Conservation (phyloP, 129 eudicot species). For the Arctium lappa region DNA sequence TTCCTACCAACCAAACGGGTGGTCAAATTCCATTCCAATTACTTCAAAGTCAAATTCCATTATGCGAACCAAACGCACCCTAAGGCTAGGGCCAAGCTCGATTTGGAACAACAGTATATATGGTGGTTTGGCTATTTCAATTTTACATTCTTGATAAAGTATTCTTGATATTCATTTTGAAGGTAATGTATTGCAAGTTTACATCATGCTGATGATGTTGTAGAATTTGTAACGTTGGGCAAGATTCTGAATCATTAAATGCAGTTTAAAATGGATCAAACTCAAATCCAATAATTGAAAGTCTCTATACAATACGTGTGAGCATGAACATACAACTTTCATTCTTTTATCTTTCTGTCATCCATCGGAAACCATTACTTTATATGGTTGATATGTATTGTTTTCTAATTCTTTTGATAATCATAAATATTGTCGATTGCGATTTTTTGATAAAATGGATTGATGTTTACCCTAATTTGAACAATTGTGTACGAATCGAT, state of each 20-base stretch:
- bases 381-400: constrained; percentile 5
- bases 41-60: too few relatives aligned
- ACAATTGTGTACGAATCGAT: constrained; percentile 6
- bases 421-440: constrained; percentile 9
- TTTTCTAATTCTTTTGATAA: constrained; percentile 4
- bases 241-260: not conserved
- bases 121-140: not conserved
- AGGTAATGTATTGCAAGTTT: not conserved
- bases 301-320: not conserved
- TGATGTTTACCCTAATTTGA: constrained; percentile 29
- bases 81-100: not conserved
- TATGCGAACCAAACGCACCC: not conserved
- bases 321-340: not conserved
- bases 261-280: not conserved
- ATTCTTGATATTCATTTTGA: not conserved
- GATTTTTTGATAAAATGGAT: not conserved
- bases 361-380: not conserved
- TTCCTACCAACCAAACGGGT: too few relatives aligned
- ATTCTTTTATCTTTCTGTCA: constrained; percentile 1
- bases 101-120: not conserved
- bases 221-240: not conserved
- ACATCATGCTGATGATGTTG: not conserved
- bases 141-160: not conserved
- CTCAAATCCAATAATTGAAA: not conserved
- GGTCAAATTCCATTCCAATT: too few relatives aligned